Evolutionary conservation across 2,329 filamentous ascomycete species (phyloP), one percentile per base, ranked within the genome.

Genomic region (Diplodia corticola): DNA sequence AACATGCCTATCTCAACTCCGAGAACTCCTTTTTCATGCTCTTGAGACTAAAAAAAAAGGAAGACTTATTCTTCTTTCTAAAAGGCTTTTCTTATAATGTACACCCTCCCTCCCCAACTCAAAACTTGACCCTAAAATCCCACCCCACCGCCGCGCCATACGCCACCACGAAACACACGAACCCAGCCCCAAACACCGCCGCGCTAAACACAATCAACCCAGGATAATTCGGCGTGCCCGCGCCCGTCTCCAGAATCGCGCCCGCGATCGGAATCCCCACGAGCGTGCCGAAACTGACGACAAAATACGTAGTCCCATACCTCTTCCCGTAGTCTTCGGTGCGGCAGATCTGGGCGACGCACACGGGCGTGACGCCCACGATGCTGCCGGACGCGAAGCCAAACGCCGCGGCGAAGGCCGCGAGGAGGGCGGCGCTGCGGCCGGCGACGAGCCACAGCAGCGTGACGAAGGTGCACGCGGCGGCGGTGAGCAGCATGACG

Each of bases 341-440:
- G 85, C 2, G 86, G 70, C 66, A 88, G 68, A 92, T 89, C 71
- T 91, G 88, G 1, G 88, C 89, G 26, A 91, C 79, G 24, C 90
- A 78, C 0, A 88, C 84, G 0, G 89, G 88, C 0, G 80, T 81
- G 33, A 91, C 78, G 0, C 84, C 85, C 53, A 91, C 84, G 70
- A 86, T 89, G 1, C 86, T 85, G 20, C 89, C 89, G 0, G 87
- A 89, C 5, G 83, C 82, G 73, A 91, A 90, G 20, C 89, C 89
- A 33, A 69, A 74, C 60, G 79, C 76, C 0, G 73, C 74, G 4
- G 74, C 68, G 64, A 74, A 80, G 54, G 71, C 68, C 20, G 78
- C 73, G 51, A 76, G 70, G 0, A 74, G 69, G 40, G 74, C 79
- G 6, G 69, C 70, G 5, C 65, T 26, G n/a, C 84, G 84, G 86